Evolutionary conservation across 2,329 filamentous ascomycete species (phyloP), one percentile per base, ranked within the genome.

Genomic region (Cladophialophora bantiana): DNA sequence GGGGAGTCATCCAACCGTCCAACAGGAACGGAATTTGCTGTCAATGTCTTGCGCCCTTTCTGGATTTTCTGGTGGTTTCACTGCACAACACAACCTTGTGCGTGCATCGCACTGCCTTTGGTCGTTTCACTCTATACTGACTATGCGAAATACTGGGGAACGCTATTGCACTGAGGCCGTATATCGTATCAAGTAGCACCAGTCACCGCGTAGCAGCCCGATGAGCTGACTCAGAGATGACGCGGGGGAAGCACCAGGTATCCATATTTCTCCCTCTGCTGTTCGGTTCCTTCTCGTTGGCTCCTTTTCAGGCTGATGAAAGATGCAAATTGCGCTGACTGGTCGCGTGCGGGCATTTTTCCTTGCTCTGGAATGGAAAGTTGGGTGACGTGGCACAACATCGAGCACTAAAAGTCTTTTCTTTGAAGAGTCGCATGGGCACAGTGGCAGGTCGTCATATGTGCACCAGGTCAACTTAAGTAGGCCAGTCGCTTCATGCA

Each of bases 191-290:
- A 1, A 42, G 40, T 5, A 42, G 40, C 45, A 26, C 26, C 45
- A 26, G 45, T 50, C 45, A 50, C 18, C 45, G 7, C 10, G 45
- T n/a, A 18, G 52, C n/a, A 36, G 26, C 57, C 26, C 50, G 18
- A 15, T 50, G 57, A 38, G 57, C 36, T 59, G 57, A 59, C 57
- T 59, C 57, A 59, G 57, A 59, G 38, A 59, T 59, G 57, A 50
- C 57, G 18, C 26, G 32, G 9, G 26, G 35, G 36, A n/a, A 59
- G 15, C 31, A 38, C 32, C 57, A 50, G 7, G 40, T 18, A n/a
- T n/a, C 40, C 40, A 18, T 42, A 4, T 42, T n/a, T 42, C 26
- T 42, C 40, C 10, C 40, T 42, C 40, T 18, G 40, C 18, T 42
- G 40, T 42, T 18, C 15, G 40, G n/a, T 50, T 50, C 26, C 9